Conservation (phyloP, 345 rosid species). For the Salix purpurea region DNA sequence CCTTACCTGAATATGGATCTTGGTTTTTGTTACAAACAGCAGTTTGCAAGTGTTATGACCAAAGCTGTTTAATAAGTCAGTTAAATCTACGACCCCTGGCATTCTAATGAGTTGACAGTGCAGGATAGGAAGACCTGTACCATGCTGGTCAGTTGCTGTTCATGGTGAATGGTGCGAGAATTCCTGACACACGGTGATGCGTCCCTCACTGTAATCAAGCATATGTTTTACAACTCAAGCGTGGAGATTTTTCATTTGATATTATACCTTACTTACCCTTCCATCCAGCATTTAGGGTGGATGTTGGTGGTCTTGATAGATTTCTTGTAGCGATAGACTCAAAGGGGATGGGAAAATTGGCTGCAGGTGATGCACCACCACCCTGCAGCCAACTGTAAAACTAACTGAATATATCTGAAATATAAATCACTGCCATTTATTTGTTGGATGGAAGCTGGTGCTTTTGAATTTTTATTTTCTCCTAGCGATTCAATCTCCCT, state of each 20-base stretch:
- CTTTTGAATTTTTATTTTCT: not conserved
- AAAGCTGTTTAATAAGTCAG: not conserved
- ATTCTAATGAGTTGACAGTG: not conserved
- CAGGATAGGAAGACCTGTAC: slow-evolving; percentile 3
- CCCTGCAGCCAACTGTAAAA: slow-evolving; percentile 5
- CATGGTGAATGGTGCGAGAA: not conserved
- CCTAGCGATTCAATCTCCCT: too few relatives aligned
- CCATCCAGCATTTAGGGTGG: not conserved
- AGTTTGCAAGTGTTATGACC: not conserved
- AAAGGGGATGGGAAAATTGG: not conserved
- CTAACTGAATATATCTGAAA: not conserved
- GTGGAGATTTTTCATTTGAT: not conserved
- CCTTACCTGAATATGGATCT: not conserved
- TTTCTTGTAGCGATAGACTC: not conserved
- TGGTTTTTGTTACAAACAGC: not conserved
- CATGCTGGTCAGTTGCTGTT: not conserved
- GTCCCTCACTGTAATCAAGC: not conserved
- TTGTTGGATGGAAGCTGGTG: not conserved
- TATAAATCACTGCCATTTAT: not conserved
- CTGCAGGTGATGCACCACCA: not conserved
- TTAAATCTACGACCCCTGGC: not conserved
- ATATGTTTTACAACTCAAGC: not conserved
- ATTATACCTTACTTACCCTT: not conserved
- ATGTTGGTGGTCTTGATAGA: not conserved
- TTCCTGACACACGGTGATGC: not conserved